phyloP scores from a whole-genome alignment of 1,284 basidiomycete genomes.

The Ganoderma resinaceum region DNA sequence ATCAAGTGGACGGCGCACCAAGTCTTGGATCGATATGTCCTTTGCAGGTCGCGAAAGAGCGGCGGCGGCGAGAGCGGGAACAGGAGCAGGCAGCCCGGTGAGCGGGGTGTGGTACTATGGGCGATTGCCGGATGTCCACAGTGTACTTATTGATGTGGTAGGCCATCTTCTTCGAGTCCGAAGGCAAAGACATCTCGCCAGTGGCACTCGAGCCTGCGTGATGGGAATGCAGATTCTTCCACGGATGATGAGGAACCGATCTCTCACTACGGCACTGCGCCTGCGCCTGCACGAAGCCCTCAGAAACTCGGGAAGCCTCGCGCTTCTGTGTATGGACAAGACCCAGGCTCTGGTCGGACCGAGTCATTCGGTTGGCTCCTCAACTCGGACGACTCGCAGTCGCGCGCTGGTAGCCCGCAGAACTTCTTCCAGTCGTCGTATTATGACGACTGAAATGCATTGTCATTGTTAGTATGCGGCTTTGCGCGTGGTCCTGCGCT shows the following conservation, averaged over 20 bases:
- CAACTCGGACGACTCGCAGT: conserved; percentile 3
- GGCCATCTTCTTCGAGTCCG: not conserved
- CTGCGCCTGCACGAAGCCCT: not conserved
- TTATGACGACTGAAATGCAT: conserved; percentile 1
- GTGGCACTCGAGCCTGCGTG: conserved; percentile 3
- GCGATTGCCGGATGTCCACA: not conserved
- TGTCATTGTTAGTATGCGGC: not conserved
- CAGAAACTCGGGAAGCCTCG: not conserved
- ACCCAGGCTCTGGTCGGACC: not conserved
- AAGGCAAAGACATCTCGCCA: not conserved
- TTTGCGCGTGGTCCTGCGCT: not conserved
- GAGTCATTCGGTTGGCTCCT: conserved; percentile 11
- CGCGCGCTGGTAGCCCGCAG: not conserved
- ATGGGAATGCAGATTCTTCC: not conserved
- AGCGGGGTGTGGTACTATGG: conserved; percentile 1
- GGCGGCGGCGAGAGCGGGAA: not conserved
- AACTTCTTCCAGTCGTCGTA: not conserved
- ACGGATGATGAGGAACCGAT: not conserved
- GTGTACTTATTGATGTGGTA: not conserved
- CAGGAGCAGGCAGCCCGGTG: conserved; percentile 2
- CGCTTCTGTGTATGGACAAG: not conserved
- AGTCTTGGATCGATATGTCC: not conserved
- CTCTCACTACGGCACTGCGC: not conserved
- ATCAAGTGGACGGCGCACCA: not conserved
- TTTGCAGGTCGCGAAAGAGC: not conserved